Evolutionary conservation across 2,329 filamentous ascomycete species (phyloP).

Genomic region (Mycocentrospora acerina): DNA sequence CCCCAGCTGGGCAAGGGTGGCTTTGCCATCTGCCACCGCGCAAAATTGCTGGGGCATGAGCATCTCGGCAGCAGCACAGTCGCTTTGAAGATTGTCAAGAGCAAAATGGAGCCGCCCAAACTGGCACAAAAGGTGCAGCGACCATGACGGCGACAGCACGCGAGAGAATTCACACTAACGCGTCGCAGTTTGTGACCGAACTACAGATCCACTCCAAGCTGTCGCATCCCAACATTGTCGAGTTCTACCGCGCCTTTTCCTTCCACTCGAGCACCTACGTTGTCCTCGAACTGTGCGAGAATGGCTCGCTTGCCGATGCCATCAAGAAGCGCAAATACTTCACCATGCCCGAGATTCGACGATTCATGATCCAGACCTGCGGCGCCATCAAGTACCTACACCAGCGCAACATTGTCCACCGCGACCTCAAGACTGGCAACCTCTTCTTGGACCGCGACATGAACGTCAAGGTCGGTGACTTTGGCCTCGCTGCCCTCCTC

Average conservation of each 20-base stretch:
- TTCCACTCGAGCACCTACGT: constrained; percentile 89
- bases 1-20: constrained; percentile 77
- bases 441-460: constrained; percentile 92
- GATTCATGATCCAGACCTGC: constrained; percentile 91
- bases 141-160: not conserved
- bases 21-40: constrained; percentile 79
- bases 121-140: constrained; percentile 76
- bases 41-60: constrained; percentile 59
- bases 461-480: constrained; percentile 98
- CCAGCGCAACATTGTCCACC: constrained; percentile 90
- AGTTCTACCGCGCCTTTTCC: constrained; percentile 91
- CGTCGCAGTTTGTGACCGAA: constrained; percentile 68
- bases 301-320: constrained; percentile 97
- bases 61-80: constrained; percentile 64
- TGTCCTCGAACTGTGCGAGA: constrained; percentile 89
- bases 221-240: constrained; percentile 91
- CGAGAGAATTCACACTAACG: constrained; percentile 26
- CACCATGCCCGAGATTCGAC: constrained; percentile 90
- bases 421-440: constrained; percentile 97
- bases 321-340: constrained; percentile 88
- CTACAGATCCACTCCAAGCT: constrained; percentile 98
- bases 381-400: constrained; percentile 99
- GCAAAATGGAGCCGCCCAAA: constrained; percentile 74
- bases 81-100: constrained; percentile 81
- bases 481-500: constrained; percentile 87